Evolutionary conservation across 2,329 filamentous ascomycete species (phyloP), one percentile per base, ranked within the genome.

Genomic region (Thielaviopsis musarum): DNA sequence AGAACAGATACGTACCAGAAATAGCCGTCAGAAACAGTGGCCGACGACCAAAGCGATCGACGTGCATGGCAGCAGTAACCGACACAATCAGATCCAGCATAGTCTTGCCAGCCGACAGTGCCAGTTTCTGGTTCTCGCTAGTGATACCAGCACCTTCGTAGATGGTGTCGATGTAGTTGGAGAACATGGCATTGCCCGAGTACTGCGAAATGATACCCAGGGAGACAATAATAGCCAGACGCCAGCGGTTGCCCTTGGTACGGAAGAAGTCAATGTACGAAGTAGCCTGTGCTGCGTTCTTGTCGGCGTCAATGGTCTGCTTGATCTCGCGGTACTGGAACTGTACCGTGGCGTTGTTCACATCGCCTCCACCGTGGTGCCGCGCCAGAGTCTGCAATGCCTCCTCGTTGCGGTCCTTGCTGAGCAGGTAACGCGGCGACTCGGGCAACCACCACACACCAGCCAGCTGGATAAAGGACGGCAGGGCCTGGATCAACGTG

Each of bases 161-260:
- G 63, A 86, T 76, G 60, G 76, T 73, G 61, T 81, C 78, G 65
- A 83, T 80, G 68, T 85, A 85, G 70, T 85, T 85, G 63, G 77
- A 81, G 66, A 86, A 80, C 1, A 86, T 70, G 19, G 80, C 82
- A 66, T 85, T 86, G 52, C 83, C 83, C 57, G 77, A 81, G 70
- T 83, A 85, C 69, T 86, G 82, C 1, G 81, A 84, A 66, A 85
- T 83, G 64, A 85, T 70, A 65, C 81, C 83, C 19, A 86, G 74
- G 0, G 80, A 83, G 51, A 84, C 68, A 51, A 84, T 73, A 59
- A 86, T 78, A 54, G 77, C 73, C 52, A 87, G 71, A 12, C 83
- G 75, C 73, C 82, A 82, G 57, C 81, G 75, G 72, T 87, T 85
- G 28, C 83, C 82, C 65, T 73, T 76, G 26, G 83, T 85, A 63